Conservation (phyloP, 2,329 filamentous ascomycete genomes). For the Colletotrichum caudatum region DNA sequence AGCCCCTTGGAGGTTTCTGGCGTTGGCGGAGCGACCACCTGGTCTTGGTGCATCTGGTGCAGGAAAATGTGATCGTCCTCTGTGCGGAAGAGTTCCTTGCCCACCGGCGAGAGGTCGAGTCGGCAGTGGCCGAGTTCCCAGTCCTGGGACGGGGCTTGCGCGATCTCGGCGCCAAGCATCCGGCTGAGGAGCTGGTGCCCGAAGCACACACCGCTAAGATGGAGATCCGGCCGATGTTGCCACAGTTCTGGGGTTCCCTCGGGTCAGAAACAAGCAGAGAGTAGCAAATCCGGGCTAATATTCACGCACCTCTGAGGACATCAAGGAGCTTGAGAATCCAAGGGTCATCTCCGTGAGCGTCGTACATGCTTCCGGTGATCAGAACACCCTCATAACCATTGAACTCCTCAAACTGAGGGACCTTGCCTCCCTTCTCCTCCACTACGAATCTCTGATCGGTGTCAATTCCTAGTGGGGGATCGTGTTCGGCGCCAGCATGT, state of each 20-base stretch:
- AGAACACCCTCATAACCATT: conserved; percentile 79
- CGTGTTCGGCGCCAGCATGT: conserved; percentile 62
- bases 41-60: conserved; percentile 85
- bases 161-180: conserved; percentile 76
- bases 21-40: conserved; percentile 72
- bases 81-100: conserved; percentile 75
- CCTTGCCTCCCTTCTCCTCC: conserved; percentile 58
- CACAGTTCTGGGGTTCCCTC: conserved; percentile 56
- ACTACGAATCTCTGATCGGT: conserved; percentile 68
- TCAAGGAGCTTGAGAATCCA: conserved; percentile 81
- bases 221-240: conserved; percentile 62
- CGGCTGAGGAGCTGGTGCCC: conserved; percentile 84
- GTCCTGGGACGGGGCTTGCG: conserved; percentile 69
- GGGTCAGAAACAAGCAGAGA: neutral
- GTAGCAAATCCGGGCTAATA: too few species aligned
- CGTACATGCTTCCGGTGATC: conserved; percentile 76
- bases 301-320: conserved; percentile 57
- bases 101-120: conserved; percentile 72
- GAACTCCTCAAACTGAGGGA: conserved; percentile 62
- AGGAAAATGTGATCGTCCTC: conserved; percentile 64
- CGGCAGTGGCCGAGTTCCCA: conserved; percentile 81
- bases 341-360: conserved; percentile 76
- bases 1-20: conserved; percentile 58
- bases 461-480: conserved; percentile 66
- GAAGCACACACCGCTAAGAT: conserved; percentile 81